Conservation (phyloP, 1,284 basidiomycete species). For the Microbotryomycetes sp. region DNA sequence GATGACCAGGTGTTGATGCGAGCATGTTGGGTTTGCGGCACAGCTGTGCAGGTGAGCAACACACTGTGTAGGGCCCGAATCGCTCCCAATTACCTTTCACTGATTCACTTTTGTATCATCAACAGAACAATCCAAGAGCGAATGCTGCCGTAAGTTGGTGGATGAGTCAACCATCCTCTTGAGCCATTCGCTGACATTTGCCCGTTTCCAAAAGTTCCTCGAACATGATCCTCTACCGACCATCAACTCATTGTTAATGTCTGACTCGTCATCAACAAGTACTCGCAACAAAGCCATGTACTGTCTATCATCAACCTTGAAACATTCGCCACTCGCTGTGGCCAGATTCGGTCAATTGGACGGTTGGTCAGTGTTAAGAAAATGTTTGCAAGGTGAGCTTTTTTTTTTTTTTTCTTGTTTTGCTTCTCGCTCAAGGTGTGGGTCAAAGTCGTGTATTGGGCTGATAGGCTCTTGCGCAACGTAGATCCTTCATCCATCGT, state of each 20-base stretch:
- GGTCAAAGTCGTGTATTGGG: slow-evolving; percentile 35
- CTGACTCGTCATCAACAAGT: slow-evolving; percentile 45
- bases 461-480: no score
- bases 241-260: slow-evolving; percentile 59
- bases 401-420: neutral
- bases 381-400: slow-evolving; percentile 46
- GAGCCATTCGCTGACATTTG: slow-evolving; percentile 1
- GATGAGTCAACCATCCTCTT: neutral
- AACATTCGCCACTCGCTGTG: slow-evolving; percentile 70
- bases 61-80: neutral
- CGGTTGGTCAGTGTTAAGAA: slow-evolving; percentile 53
- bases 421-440: slow-evolving; percentile 25
- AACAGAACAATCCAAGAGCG: slow-evolving; percentile 81
- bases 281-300: slow-evolving; percentile 80
- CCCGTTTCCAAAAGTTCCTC: slow-evolving; percentile 55
- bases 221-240: slow-evolving; percentile 60
- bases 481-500: slow-evolving; percentile 69
- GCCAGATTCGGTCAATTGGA: slow-evolving; percentile 52
- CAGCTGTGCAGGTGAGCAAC: slow-evolving; percentile 57
- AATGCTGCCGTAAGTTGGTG: slow-evolving; percentile 64
- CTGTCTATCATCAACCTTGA: slow-evolving; percentile 72
- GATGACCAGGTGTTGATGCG: slow-evolving; percentile 62
- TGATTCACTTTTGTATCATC: no score
- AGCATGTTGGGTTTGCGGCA: slow-evolving; percentile 85
- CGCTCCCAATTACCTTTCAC: neutral